Evolutionary conservation across 768 basidiomycete species (phyloP).

Genomic region (Boletus rubroflammeus): DNA sequence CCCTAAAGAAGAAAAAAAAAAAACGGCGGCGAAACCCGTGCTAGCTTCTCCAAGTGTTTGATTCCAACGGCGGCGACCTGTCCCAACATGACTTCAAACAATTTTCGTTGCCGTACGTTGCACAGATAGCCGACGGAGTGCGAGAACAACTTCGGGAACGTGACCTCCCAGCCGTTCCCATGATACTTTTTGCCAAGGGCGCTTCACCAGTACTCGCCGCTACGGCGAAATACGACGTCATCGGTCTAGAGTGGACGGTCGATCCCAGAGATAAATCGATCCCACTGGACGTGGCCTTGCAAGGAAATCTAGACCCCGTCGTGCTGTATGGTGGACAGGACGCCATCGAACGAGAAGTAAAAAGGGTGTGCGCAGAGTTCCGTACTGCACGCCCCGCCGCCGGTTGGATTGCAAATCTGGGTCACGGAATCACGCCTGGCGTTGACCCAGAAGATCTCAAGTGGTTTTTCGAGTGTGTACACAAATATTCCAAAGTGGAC

Average conservation of each 20-base stretch:
- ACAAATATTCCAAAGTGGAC: conserved; percentile 60
- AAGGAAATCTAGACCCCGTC: conserved; percentile 92
- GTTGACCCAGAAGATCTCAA: conserved; percentile 91
- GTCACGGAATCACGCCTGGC: conserved; percentile 95
- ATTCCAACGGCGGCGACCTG: conserved; percentile 93
- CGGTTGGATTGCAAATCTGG: conserved; percentile 96
- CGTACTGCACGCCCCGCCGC: conserved; percentile 43
- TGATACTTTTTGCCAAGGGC: conserved; percentile 95
- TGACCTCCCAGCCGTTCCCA: conserved; percentile 58
- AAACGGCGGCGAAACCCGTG: background rate
- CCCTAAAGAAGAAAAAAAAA: background rate
- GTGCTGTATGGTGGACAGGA: conserved; percentile 81
- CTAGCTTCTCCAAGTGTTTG: conserved; percentile 84
- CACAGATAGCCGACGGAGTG: conserved; percentile 69
- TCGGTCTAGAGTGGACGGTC: conserved; percentile 91
- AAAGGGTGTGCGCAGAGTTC: conserved; percentile 80
- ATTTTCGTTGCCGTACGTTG: conserved; percentile 80
- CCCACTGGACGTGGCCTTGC: conserved; percentile 62
- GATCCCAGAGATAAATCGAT: conserved; percentile 65
- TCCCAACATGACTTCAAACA: conserved; percentile 80
- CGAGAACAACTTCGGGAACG: conserved; percentile 52
- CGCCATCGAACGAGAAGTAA: conserved; percentile 83
- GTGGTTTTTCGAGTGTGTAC: conserved; percentile 89
- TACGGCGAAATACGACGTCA: conserved; percentile 74
- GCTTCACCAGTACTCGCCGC: conserved; percentile 74